Evolutionary conservation across 1,284 basidiomycete species (phyloP).

Genomic region (Phlebopus sp.): DNA sequence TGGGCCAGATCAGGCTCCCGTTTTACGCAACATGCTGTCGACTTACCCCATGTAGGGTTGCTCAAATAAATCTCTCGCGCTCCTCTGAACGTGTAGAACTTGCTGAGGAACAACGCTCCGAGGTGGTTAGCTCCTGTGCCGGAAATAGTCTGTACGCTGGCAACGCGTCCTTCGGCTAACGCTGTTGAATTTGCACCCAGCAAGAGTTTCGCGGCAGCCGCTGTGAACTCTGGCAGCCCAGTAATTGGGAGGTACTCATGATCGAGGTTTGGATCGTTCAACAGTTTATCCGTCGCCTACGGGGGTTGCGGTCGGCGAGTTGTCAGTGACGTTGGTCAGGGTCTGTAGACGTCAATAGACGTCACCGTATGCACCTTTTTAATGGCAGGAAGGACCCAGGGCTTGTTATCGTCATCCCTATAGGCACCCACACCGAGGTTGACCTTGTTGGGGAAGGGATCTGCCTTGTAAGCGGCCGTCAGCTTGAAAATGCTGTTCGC

Average conservation of each 20-base stretch:
- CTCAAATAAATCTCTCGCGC: constrained; percentile 73
- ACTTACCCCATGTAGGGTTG: constrained; percentile 83
- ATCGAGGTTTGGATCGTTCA: constrained; percentile 74
- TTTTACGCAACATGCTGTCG: not conserved
- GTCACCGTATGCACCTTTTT: constrained; percentile 58
- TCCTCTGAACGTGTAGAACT: constrained; percentile 77
- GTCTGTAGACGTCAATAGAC: not conserved
- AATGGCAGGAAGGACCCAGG: constrained; percentile 92
- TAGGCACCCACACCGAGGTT: constrained; percentile 93
- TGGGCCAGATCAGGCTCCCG: constrained; percentile 30
- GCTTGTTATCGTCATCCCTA: constrained; percentile 79
- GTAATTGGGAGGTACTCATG: constrained; percentile 96
- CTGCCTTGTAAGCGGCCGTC: constrained; percentile 84
- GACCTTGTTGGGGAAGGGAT: constrained; percentile 78
- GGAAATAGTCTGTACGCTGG: constrained; percentile 89
- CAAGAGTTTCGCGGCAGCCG: constrained; percentile 79
- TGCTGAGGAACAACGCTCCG: constrained; percentile 84
- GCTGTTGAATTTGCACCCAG: constrained; percentile 75
- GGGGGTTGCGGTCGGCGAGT: constrained; percentile 3
- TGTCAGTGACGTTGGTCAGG: not conserved
- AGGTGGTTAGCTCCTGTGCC: constrained; percentile 96
- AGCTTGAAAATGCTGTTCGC: constrained; percentile 84
- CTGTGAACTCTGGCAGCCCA: constrained; percentile 80
- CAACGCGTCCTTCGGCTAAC: constrained; percentile 67
- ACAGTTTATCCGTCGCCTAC: constrained; percentile 72